phyloP scores from a whole-genome alignment of 192 early-diverging fungal species.

The Jimgerdemannia flammicorona region DNA sequence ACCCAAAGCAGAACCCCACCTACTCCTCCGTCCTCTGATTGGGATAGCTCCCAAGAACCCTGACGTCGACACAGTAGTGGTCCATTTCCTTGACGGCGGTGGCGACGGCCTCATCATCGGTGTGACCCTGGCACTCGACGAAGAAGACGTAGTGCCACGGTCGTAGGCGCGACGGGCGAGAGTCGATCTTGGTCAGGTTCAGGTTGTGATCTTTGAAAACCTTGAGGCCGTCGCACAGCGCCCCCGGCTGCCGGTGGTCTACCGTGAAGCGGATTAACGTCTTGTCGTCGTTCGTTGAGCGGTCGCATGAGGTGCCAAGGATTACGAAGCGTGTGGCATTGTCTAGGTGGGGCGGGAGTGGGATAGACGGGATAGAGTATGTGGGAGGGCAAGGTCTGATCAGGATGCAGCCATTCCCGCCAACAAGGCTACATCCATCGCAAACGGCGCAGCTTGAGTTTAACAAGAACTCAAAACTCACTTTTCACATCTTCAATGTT shows the following conservation, averaged over 20 bases:
- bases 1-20: too few relatives aligned
- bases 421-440: too few relatives aligned
- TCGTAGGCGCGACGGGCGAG: constrained; percentile 72
- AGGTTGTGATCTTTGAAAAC: constrained; percentile 78
- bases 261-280: constrained; percentile 87
- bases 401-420: neutral
- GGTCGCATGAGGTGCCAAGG: constrained; percentile 63
- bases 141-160: constrained; percentile 96
- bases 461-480: constrained; percentile 12
- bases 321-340: constrained; percentile 96
- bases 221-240: constrained; percentile 78
- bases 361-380: neutral
- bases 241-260: constrained; percentile 84
- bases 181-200: constrained; percentile 91
- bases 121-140: constrained; percentile 86
- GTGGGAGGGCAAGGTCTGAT: too few relatives aligned
- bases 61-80: constrained; percentile 67
- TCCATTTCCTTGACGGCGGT: constrained; percentile 67
- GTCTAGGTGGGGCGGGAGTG: constrained; percentile 30
- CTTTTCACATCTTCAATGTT: constrained; percentile 77
- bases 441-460: too few relatives aligned
- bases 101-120: constrained; percentile 58
- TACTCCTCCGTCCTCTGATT: constrained; percentile 38
- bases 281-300: constrained; percentile 68
- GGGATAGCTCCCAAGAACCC: constrained; percentile 82